phyloP scores from a whole-genome alignment of 129 eudicot genomes.

The Pulicaria dysenterica region DNA sequence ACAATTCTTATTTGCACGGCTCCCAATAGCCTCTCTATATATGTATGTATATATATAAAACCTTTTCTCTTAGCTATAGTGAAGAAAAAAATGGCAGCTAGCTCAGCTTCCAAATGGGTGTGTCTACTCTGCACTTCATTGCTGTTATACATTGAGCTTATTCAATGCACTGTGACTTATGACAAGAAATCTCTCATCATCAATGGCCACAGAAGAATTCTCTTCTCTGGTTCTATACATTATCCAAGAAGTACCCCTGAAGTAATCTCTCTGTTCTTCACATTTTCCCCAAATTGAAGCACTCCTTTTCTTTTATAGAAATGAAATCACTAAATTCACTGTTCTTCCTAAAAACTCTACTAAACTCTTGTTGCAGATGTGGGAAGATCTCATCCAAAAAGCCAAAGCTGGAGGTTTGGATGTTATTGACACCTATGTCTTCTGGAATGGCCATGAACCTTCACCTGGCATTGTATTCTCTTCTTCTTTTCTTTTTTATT shows the following conservation, averaged over 20 bases:
- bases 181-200: conserved; percentile 75
- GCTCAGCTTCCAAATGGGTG: conserved; percentile 53
- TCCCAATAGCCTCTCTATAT: no score
- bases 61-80: conserved; percentile 19
- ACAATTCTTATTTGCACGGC: no score
- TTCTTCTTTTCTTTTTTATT: background rate
- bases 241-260: conserved; percentile 96
- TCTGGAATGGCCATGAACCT: conserved; percentile 94
- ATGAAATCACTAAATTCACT: background rate
- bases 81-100: conserved; percentile 39
- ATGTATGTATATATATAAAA: background rate
- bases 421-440: conserved; percentile 85
- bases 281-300: background rate
- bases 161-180: conserved; percentile 63
- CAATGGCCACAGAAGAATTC: conserved; percentile 73
- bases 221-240: conserved; percentile 86
- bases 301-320: background rate
- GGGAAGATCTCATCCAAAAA: conserved; percentile 89
- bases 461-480: conserved; percentile 76
- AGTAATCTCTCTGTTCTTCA: conserved; percentile 39
- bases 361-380: conserved; percentile 64
- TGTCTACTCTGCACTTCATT: conserved; percentile 26
- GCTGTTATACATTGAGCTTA: conserved; percentile 34
- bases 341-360: background rate
- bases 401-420: conserved; percentile 96